Evolutionary conservation across 129 eudicot genomes (phyloP).

Genomic region (Helichrysum umbraculigerum): DNA sequence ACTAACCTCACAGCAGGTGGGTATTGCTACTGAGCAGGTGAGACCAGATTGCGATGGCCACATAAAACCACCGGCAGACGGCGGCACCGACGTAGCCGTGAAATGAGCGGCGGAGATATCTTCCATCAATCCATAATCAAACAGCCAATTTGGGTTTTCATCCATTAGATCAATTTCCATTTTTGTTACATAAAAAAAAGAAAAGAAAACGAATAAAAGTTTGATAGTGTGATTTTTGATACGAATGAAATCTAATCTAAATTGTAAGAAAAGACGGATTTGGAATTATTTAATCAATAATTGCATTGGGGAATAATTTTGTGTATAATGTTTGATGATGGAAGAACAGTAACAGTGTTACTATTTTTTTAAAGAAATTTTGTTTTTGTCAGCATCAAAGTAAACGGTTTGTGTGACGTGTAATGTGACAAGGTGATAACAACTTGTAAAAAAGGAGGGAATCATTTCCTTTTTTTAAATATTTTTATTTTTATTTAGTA

Average conservation of each 20-base stretch:
- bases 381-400: constrained; percentile 29
- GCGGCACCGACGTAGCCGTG: constrained; percentile 11
- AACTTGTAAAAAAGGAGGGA: neutral
- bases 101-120: constrained; percentile 37
- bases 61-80: constrained; percentile 19
- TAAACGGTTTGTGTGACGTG: constrained; percentile 3
- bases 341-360: constrained; percentile 9
- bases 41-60: constrained; percentile 38
- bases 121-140: constrained; percentile 62
- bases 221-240: constrained; percentile 14
- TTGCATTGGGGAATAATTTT: constrained; percentile 30
- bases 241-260: neutral
- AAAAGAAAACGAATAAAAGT: neutral
- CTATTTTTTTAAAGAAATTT: too few species aligned
- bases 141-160: constrained; percentile 53
- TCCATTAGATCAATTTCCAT: constrained; percentile 49
- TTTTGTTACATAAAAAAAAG: neutral
- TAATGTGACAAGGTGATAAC: neutral
- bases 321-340: constrained; percentile 16
- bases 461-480: neutral
- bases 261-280: neutral
- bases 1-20: constrained; percentile 45
- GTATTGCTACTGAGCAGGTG: constrained; percentile 18
- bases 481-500: too few species aligned
- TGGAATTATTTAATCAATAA: constrained; percentile 1